Evolutionary conservation across 352 stramenopile species (phyloP).

Genomic region (Phytophthora hybrid): DNA sequence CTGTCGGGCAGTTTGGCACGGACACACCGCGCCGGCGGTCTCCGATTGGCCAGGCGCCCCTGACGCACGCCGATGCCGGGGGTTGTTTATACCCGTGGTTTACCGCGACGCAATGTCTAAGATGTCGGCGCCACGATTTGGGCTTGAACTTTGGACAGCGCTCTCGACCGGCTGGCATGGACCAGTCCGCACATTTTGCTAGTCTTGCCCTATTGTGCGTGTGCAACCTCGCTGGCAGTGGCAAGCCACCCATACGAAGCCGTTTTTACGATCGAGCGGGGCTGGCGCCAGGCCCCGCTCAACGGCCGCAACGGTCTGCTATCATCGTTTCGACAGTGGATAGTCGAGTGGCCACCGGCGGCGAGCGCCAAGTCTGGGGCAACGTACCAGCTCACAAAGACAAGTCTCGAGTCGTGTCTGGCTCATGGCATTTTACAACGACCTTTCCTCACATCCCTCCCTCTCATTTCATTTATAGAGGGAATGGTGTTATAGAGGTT

Average conservation of each 20-base stretch:
- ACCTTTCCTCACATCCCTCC: not conserved
- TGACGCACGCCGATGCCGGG: constrained; percentile 16
- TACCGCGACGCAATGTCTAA: constrained; percentile 18
- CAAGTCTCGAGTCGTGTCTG: constrained; percentile 10
- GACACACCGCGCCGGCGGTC: constrained; percentile 6
- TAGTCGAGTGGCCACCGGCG: not conserved
- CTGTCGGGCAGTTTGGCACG: constrained; percentile 9
- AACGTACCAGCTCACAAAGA: constrained; percentile 7
- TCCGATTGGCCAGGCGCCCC: constrained; percentile 21
- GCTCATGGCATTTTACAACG: constrained; percentile 15
- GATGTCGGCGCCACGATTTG: constrained; percentile 38
- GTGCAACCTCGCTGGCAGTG: constrained; percentile 7
- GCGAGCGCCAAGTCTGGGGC: not conserved
- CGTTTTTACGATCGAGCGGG: constrained; percentile 15
- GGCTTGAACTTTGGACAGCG: constrained; percentile 24
- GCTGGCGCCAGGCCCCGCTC: not conserved
- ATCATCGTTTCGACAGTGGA: constrained; percentile 5
- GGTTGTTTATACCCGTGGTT: constrained; percentile 19
- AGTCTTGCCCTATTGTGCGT: constrained; percentile 11
- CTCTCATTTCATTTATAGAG: too few species aligned
- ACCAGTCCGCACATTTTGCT: constrained; percentile 17
- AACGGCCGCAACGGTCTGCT: constrained; percentile 1
- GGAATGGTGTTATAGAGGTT: too few species aligned
- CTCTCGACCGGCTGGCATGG: not conserved
- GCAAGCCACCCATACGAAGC: not conserved